Evolutionary conservation across 2,329 filamentous ascomycete genomes (phyloP), one percentile per base, ranked within the genome.

Genomic region (Mollisiaceae sp.): DNA sequence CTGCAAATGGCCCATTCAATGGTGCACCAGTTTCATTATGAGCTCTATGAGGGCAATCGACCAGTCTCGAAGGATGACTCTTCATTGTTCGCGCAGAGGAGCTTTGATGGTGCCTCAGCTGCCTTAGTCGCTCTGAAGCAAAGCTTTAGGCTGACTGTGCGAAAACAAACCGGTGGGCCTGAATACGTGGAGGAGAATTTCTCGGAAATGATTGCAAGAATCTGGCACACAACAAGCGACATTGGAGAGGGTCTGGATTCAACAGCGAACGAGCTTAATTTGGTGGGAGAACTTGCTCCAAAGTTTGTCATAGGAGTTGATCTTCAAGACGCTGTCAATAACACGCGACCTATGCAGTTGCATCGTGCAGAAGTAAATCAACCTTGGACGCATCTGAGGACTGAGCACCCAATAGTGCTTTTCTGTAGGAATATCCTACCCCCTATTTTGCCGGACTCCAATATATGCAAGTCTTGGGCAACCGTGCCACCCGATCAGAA

Each of bases 231-330:
- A n/a, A 35, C 60, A 5, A 59, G 59, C 32, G 55, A 59, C 20
- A 43, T 64, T 32, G 62, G 27, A 22, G 27, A 41, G 9, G 14
- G 27, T 20, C 50, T 64, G 22, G 62, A 50, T 18, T 45, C 32
- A n/a, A 35, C 59, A n/a, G 43, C 58, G 20, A 35, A 32, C 4
- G 41, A 59, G n/a, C 61, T 61, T 15, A 18, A 18, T 18, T 20
- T 18, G 22, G 56, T 54, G 1, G 20, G 36, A 4, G 41, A 54
- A n/a, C 24, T 39, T 14, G 32, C 59, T 12, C 63, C 63, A 11
- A 59, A 55, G 36, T 62, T 45, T 22, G 14, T 65, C n/a, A 36
- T 59, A n/a, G 62, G 62, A 8, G 45, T 64, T 9, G 62, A 64
- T 27, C 47, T 64, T 6, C 3, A 24, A 8, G 63, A 65, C 12